Conservation (phyloP, 2,329 filamentous ascomycete genomes). For the Cladosporium velox region DNA sequence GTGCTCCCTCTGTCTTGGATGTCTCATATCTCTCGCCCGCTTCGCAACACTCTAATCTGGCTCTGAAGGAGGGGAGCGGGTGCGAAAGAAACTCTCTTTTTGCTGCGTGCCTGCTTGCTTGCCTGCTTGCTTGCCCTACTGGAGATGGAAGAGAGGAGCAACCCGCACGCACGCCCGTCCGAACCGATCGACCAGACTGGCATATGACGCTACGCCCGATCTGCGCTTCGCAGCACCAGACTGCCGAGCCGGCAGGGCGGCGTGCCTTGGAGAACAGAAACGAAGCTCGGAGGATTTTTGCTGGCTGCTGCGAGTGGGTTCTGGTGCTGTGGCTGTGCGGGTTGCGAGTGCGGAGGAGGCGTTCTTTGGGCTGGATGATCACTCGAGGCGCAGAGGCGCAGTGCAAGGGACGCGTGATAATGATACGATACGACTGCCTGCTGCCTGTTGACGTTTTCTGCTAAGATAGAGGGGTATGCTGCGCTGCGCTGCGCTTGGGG, state of each 20-base stretch:
- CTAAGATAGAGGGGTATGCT: background rate
- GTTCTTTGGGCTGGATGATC: background rate
- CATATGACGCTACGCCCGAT: background rate
- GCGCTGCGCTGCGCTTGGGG: background rate
- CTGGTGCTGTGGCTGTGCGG: background rate
- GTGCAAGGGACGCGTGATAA: background rate
- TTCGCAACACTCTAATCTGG: background rate
- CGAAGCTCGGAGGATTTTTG: background rate
- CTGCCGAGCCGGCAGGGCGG: background rate
- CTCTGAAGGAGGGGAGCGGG: background rate
- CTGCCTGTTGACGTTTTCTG: background rate
- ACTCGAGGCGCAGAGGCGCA: background rate
- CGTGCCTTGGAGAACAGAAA: background rate
- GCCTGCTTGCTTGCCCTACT: background rate
- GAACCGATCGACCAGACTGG: background rate
- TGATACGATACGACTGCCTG: background rate
- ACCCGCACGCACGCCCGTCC: background rate
- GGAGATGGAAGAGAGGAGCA: background rate
- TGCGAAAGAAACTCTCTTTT: background rate
- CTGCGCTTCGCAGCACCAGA: background rate
- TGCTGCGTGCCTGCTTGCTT: background rate
- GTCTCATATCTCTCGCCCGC: background rate
- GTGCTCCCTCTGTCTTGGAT: background rate
- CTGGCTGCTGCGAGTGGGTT: background rate
- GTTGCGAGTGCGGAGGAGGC: background rate